Evolutionary conservation across 2,329 filamentous ascomycete species (phyloP), one percentile per base, ranked within the genome.

Genomic region (Teratosphaeria gauchensis): DNA sequence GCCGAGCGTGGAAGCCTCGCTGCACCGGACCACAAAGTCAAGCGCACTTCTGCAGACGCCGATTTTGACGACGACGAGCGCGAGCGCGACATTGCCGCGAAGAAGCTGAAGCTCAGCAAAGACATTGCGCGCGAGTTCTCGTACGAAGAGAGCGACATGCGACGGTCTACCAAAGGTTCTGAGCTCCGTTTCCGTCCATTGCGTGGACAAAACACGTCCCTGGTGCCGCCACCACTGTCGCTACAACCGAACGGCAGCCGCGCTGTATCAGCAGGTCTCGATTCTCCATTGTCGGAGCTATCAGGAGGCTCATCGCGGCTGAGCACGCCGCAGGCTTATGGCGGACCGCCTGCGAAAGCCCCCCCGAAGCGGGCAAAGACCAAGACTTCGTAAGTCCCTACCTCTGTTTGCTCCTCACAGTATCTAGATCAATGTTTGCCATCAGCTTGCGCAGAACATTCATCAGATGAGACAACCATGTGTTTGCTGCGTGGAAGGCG

Each of bases 311-410:
- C 62, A 33, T 71, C 70, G 35, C 63, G 68, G 21, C 61, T 66
- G 51, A 66, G 65, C 57, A 70, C 71, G 28, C 71, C 71, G 16
- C 58, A 60, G 35, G 58, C 64, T 38, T 46, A 46, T 19, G 58
- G 56, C 28, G 55, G 21, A 30, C 62, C 62, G 51, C 64, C 63
- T 57, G 68, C 66, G 58, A 58, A 62, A 38, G 58, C 63, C 28
- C 58, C 59, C 19, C 65, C 62, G 35, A 72, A 73, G 65, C 66
- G 66, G 56, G 72, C 72, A 53, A 73, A 73, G 64, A 73, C 71
- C 16, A 74, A 74, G 64, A 69, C 68, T 58, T 74, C 72, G 72
- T 74, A 67, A 70, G 72, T 73, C 55, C 51, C 53, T 59, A 56
- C 54, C 38, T 55, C 57, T 59, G 31, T 46, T 54, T 19, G 55